Conservation (phyloP, 2,329 filamentous ascomycete genomes). For the Exophiala sideris region DNA sequence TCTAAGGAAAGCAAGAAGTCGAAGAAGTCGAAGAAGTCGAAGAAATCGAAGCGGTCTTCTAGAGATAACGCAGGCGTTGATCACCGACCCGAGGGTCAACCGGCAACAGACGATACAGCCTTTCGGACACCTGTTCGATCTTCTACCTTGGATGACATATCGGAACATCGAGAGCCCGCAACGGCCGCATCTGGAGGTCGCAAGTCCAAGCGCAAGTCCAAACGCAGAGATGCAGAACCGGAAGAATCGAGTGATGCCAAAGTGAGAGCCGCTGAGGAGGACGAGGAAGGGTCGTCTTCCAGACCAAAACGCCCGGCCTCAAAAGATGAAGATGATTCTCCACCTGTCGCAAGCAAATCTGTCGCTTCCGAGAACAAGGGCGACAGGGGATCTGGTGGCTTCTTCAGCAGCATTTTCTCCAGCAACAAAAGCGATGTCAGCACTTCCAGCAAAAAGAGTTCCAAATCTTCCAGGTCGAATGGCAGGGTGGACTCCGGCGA, state of each 20-base stretch:
- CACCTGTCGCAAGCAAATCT: slow-evolving; percentile 14
- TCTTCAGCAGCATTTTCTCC: slow-evolving; percentile 38
- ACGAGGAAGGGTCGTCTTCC: slow-evolving; percentile 33
- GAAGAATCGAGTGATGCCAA: slow-evolving; percentile 27
- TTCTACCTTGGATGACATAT: slow-evolving; percentile 17
- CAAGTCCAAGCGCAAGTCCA: slow-evolving; percentile 34
- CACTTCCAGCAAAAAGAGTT: slow-evolving; percentile 29
- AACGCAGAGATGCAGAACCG: slow-evolving; percentile 33
- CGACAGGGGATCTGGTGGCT: slow-evolving; percentile 32
- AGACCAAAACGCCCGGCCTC: slow-evolving; percentile 31
- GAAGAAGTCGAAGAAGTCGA: slow-evolving; percentile 1
- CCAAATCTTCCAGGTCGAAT: slow-evolving; percentile 37
- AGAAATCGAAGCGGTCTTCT: slow-evolving; percentile 7
- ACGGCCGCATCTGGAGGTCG: slow-evolving; percentile 22
- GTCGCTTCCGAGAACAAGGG: slow-evolving; percentile 30
- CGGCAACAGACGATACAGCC: slow-evolving; percentile 1
- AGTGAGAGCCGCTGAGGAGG: slow-evolving; percentile 11
- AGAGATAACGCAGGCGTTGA: slow-evolving; percentile 19
- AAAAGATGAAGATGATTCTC: slow-evolving; percentile 22
- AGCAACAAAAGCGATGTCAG: slow-evolving; percentile 24
- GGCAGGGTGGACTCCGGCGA: slow-evolving; percentile 37
- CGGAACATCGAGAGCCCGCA: neutral
- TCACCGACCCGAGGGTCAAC: neutral
- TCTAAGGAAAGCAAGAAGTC: slow-evolving; percentile 5
- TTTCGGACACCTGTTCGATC: slow-evolving; percentile 17